Base-by-base conservation (phyloP, 2,329 filamentous ascomycete genomes). In the Exophiala xenobiotica region DNA sequence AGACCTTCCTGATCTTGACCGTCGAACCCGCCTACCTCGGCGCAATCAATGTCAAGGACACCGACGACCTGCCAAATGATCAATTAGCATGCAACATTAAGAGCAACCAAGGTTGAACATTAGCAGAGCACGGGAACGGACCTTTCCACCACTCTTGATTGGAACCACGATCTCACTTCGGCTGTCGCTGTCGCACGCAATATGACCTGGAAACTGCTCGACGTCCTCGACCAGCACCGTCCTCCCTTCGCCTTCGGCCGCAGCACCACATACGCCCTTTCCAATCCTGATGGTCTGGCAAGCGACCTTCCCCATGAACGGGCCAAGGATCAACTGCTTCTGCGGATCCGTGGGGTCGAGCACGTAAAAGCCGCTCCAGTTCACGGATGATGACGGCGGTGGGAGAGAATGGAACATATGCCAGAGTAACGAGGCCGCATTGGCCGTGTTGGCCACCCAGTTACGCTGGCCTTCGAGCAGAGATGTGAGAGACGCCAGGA, bases 81-180 rank as follows among this genome's bases (percentile, higher is more conserved):
- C 26, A n/a, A 12, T 23, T 6, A n/a, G 4, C n/a, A 3, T 40
- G 16, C 11, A 18, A 22, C 14, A 5, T 6, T 39, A 8, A 20
- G n/a, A 20, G 35, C 8, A 35, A 4, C 12, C 8, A 4, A 11
- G 14, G 14, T 12, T 20, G 3, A n/a, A 6, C 27, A 38, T 11
- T 12, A 39, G n/a, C n/a, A 5, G 16, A 20, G 8, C 20, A 29
- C 26, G 1, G 27, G 22, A 27, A 65, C 69, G 60, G 48, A 71
- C 70, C 67, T 72, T 70, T 26, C 64, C 67, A 14, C 55, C 56
- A n/a, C 63, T 58, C 43, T 73, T 38, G 61, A 77, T 69, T 27
- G 74, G 74, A 38, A 77, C 73, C 11, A 77, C 74, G 61, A 77
- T 73, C 63, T 77, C 74, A 65, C 74, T 77, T 54, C 66, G 65